These are phyloP conservation scores for Tetrapisispora taiwanensis DNA, from an alignment of 805 yeast genomes.

Conservation along the genomic window DNA sequence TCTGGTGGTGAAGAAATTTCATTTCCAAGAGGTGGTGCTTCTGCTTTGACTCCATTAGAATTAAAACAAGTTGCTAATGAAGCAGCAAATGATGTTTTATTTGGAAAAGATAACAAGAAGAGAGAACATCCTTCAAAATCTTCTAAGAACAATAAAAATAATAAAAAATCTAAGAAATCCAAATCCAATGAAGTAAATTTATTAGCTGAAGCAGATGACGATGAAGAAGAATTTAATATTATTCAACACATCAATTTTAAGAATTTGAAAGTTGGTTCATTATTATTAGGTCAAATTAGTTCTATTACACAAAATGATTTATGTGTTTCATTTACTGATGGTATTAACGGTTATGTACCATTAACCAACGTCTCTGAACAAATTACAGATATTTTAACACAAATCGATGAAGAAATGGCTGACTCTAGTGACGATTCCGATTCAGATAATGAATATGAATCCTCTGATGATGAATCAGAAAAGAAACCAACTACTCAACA, in stretches of 20 bases:
- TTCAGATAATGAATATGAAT: conserved; percentile 26
- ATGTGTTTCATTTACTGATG: conserved; percentile 67
- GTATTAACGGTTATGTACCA: conserved; percentile 68
- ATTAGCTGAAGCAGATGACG: conserved; percentile 23
- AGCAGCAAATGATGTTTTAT: conserved; percentile 79
- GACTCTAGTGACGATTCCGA: conserved; percentile 30
- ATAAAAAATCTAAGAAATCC: conserved; percentile 35
- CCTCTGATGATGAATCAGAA: conserved; percentile 23
- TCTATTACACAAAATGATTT: conserved; percentile 54
- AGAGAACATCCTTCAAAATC: conserved; percentile 8
- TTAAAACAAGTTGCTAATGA: conserved; percentile 87
- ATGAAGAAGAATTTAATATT: conserved; percentile 26
- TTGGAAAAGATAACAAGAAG: conserved; percentile 31
- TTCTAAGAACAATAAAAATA: conserved; percentile 26
- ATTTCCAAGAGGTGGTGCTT: conserved; percentile 94
- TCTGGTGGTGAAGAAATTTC: conserved; percentile 32
- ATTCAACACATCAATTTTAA: conserved; percentile 54
- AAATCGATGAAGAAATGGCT: conserved; percentile 38
- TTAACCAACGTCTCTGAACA: conserved; percentile 61
- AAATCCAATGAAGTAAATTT: conserved; percentile 14
- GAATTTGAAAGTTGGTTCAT: conserved; percentile 58
- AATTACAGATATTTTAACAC: conserved; percentile 47
- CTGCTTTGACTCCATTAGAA: conserved; percentile 80
- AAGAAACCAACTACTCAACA: conserved; percentile 30
- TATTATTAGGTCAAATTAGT: conserved; percentile 66